Base-by-base conservation (phyloP, 1,284 basidiomycete species). In the Sanghuangporus baumii region DNA sequence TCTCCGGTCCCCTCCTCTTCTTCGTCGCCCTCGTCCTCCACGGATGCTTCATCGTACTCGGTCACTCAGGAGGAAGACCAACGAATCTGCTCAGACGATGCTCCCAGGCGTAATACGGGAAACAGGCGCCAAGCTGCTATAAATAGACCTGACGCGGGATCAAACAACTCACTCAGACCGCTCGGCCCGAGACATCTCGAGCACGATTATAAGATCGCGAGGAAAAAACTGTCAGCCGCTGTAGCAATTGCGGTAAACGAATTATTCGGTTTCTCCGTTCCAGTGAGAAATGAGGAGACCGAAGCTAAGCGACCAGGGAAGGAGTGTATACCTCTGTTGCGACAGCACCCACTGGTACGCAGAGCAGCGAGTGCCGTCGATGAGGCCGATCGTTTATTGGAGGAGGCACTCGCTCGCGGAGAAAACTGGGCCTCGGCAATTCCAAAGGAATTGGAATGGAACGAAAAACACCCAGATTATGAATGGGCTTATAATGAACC, bases 391-490 rank as follows among this genome's bases (percentile, higher is more conserved):
- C 18, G 26, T 9, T 56, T 57, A 14, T 57, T 65, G 7, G 64
- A 65, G 50, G 57, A 47, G 12, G 64, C 64, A 20, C n/a, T 65
- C 3, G 48, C 26, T 3, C 26, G 57, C 2, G 64, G 60, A n/a
- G 51, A 65, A 47, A 65, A 47, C 36, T 56, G 62, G 9, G 62
- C 62, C 48, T 62, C 64, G 34, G 50, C 51, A 11, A 48, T 65
- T 8, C 64, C 64, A 26, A 34, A 54, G 9, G 8, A 54, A 34
- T 54, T 36, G 52, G 4, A 34, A 12, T 52, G 61, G 47, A 50
- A 43, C 36, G 60, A 56, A 8, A 16, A 18, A 14, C 41, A 56
- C 11, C 37, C 14, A 6, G 36, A 37, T 6, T 26, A 54, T 9
- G 52, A 37, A n/a, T 54, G 52, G 52, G 52, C 52, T 8, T 11